These are phyloP conservation scores for Miamiensis avidus DNA, from an alignment of 169 alveolate genomes.

Conservation along the genomic window DNA sequence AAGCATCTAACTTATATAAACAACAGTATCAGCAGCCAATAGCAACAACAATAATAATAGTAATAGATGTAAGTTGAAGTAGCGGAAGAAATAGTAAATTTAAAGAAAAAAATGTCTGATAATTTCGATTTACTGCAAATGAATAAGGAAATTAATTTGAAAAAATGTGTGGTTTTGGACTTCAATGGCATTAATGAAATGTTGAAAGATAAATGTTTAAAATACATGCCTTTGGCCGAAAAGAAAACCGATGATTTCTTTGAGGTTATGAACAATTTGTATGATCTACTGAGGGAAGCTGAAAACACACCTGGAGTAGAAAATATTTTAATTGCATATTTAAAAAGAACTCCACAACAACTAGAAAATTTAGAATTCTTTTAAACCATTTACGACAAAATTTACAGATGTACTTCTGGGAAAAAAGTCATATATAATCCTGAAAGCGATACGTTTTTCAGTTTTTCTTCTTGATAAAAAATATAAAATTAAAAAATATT, in stretches of 20 bases:
- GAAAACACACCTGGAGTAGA: conserved; percentile 56
- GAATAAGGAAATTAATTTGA: conserved; percentile 44
- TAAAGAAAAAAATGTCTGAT: conserved; percentile 24
- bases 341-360: conserved; percentile 9
- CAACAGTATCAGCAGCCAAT: too few relatives aligned
- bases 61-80: conserved; percentile 12
- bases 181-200: conserved; percentile 17
- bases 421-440: conserved; percentile 49
- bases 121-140: conserved; percentile 9
- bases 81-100: conserved; percentile 19
- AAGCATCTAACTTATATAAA: too few relatives aligned
- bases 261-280: conserved; percentile 81
- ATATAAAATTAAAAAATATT: too few relatives aligned
- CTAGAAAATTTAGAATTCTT: conserved; percentile 18
- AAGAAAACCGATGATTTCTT: conserved; percentile 51
- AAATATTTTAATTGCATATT: conserved; percentile 27
- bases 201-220: conserved; percentile 53
- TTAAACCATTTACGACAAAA: conserved; percentile 33
- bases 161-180: conserved; percentile 55
- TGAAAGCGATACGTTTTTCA: conserved; percentile 90
- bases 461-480: too few relatives aligned
- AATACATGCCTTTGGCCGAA: conserved; percentile 61
- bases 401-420: conserved; percentile 35
- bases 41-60: too few relatives aligned
- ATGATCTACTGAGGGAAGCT: conserved; percentile 82